Percentiles rank a stretch among this genome's conserved stretches.
Conservation (phyloP, 257 asterid genomes). For the Capsicum chinense region DNA sequence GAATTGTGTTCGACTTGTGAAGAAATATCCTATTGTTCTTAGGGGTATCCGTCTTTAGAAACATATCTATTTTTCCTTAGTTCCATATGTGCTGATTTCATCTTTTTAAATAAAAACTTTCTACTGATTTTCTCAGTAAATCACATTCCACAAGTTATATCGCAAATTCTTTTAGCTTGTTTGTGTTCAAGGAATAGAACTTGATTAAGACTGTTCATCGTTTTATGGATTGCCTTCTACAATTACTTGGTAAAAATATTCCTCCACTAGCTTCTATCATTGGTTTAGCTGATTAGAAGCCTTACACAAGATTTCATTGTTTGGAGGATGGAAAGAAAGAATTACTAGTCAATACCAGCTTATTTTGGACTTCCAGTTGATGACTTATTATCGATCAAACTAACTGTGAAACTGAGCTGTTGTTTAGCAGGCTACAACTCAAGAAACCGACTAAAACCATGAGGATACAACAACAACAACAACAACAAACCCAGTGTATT, state of each 20-base stretch:
- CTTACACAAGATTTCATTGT: background rate
- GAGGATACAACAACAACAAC: background rate
- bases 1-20: background rate
- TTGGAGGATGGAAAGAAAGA: slow-evolving; percentile 10
- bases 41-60: background rate
- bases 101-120: background rate
- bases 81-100: background rate
- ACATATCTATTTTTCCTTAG: background rate
- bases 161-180: slow-evolving; percentile 16
- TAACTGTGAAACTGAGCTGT: background rate
- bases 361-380: background rate
- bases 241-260: slow-evolving; percentile 1
- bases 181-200: slow-evolving; percentile 22
- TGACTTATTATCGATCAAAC: background rate
- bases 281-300: background rate
- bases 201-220: background rate
- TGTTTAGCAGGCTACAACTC: background rate
- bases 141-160: background rate
- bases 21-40: background rate
- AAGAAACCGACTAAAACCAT: background rate
- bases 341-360: background rate
- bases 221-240: background rate
- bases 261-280: slow-evolving; percentile 9
- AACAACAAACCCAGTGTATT: no score
- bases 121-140: background rate